These are phyloP conservation scores for Neurospora sp. DNA, from an alignment of 495 filamentous ascomycete genomes.

Conservation along the genomic window DNA sequence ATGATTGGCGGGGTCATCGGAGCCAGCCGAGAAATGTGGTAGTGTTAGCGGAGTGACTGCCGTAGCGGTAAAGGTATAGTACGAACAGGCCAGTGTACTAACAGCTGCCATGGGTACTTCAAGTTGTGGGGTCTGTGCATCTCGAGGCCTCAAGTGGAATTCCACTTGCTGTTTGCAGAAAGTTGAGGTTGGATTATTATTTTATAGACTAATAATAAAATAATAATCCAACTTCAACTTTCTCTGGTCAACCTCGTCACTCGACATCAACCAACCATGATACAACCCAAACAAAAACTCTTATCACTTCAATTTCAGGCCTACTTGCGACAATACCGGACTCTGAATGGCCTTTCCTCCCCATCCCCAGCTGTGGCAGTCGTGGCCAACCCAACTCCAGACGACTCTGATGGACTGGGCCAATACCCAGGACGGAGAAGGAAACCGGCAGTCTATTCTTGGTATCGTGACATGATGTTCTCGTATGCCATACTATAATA, in stretches of 20 bases:
- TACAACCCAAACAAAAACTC: background rate
- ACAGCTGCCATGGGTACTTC: background rate
- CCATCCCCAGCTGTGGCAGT: background rate
- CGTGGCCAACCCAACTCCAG: background rate
- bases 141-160: background rate
- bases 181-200: no score
- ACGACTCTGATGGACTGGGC: no score
- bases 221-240: no score
- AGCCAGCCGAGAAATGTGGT: background rate
- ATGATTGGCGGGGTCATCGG: background rate
- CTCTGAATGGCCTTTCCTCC: background rate
- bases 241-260: background rate
- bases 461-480: background rate
- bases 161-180: no score
- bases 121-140: background rate
- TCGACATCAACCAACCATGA: background rate
- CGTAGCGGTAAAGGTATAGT: background rate
- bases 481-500: background rate
- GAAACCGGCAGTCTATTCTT: background rate
- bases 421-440: no score
- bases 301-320: background rate
- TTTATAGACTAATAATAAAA: no score
- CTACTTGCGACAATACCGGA: background rate
- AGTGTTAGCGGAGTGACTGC: background rate
- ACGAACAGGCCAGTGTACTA: background rate